phyloP scores from a whole-genome alignment of 2,329 filamentous ascomycete species.

The Chaetothyriales sp. region DNA sequence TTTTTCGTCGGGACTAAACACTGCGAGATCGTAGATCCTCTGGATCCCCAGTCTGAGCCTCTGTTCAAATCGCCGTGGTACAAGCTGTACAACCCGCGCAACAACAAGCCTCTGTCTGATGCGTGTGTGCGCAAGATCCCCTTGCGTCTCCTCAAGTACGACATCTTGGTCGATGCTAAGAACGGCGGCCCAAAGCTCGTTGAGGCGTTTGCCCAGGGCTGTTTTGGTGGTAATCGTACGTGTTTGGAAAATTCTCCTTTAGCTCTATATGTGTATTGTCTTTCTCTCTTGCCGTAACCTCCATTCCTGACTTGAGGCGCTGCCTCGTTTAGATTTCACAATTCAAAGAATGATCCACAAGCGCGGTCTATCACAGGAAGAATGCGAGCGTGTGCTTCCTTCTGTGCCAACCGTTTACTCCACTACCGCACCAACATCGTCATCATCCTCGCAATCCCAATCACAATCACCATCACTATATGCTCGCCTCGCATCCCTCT shows the following conservation, averaged over 20 bases:
- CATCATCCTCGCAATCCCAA: not conserved
- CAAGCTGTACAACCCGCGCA: slow-evolving; percentile 46
- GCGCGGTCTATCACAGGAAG: slow-evolving; percentile 8
- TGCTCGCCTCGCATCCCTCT: not conserved
- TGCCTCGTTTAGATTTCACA: slow-evolving; percentile 31
- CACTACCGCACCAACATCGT: not conserved
- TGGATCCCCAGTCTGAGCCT: slow-evolving; percentile 45
- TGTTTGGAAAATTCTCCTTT: not conserved
- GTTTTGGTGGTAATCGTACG: slow-evolving; percentile 3
- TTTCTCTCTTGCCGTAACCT: not conserved
- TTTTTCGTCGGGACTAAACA: slow-evolving; percentile 42
- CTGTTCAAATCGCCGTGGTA: slow-evolving; percentile 47
- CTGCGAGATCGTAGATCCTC: slow-evolving; percentile 40
- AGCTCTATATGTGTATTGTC: not conserved
- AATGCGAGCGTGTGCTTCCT: not conserved
- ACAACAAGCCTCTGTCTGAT: slow-evolving; percentile 52
- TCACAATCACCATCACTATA: slow-evolving; percentile 6
- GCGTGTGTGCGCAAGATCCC: slow-evolving; percentile 50
- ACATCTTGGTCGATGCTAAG: slow-evolving; percentile 40
- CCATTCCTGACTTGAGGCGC: not conserved
- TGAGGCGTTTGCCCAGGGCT: slow-evolving; percentile 38
- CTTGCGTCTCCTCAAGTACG: slow-evolving; percentile 49
- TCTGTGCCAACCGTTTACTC: not conserved
- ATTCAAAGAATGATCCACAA: slow-evolving; percentile 10
- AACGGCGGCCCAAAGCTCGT: slow-evolving; percentile 44